Base-by-base conservation (phyloP, 1,139 yeast species). In the Starmera stellimalicola region DNA sequence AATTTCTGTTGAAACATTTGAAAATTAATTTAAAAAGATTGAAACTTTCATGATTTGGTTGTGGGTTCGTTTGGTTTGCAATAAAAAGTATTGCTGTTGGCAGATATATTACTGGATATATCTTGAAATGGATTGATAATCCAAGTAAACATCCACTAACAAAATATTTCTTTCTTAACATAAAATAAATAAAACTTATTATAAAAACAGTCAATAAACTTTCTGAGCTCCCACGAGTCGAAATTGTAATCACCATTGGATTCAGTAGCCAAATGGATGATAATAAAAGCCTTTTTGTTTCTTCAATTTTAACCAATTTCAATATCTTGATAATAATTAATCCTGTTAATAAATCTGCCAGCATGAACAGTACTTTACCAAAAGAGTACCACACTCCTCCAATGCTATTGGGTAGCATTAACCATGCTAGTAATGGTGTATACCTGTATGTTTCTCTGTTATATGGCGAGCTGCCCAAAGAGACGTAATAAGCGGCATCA, bases 201-300 rank as follows among this genome's bases (percentile, higher is more conserved):
- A 87, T 70, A 47, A 88, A 63, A 18, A 83, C 88, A 1, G 94
- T 85, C 30, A 91, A 60, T 2, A 91, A 66, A 41, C 96, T 88
- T 52, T 91, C 98, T 0, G 95, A 81, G 16, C 94, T 83, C 1
- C 98, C 98, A 36, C 98, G 63, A 0, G 97, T 87, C 41, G 94
- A 79, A 29, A 91, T 91, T 2, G 95, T 87, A 22, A 82, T 75
- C 0, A 88, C 98, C 93, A 91, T 83, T 10, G 98, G 98, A 54
- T 91, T 91, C 45, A 85, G 64, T 27, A 91, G 63, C 98, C 98
- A 91, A 4, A 87, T 62, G 1, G 80, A 60, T 23, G 77, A 57
- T 38, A 75, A 63, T 10, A 63, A 35, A 16, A 65, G 44, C 15
- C 65, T 62, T 32, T 60, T 60, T 8, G 46, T 38, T 30, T 50